These are phyloP conservation scores for Termitomyces sp. DNA, from an alignment of 768 basidiomycete species.

Conservation along the genomic window DNA sequence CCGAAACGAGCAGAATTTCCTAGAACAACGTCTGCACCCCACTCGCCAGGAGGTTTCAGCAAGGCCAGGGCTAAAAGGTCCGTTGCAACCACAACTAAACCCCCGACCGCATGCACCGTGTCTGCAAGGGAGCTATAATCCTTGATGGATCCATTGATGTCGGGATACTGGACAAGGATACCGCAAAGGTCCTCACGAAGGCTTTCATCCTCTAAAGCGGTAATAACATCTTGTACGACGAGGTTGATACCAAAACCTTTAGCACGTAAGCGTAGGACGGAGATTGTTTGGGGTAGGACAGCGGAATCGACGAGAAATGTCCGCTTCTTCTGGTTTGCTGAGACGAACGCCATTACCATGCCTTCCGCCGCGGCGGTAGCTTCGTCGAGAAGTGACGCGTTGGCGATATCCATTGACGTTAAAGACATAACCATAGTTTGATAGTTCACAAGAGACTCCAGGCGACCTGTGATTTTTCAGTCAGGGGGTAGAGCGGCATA, in stretches of 20 bases:
- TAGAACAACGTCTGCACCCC: slow-evolving; percentile 95
- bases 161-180: slow-evolving; percentile 90
- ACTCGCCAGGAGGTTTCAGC: slow-evolving; percentile 95
- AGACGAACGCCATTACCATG: slow-evolving; percentile 91
- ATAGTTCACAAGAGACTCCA: slow-evolving; percentile 95
- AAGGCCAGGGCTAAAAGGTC: slow-evolving; percentile 91
- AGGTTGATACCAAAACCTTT: slow-evolving; percentile 92
- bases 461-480: slow-evolving; percentile 58
- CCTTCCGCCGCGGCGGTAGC: slow-evolving; percentile 93
- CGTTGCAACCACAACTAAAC: slow-evolving; percentile 83
- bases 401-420: slow-evolving; percentile 93
- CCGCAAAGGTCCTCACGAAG: slow-evolving; percentile 72
- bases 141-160: slow-evolving; percentile 79
- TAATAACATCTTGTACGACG: slow-evolving; percentile 58
- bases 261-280: slow-evolving; percentile 86
- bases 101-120: slow-evolving; percentile 68
- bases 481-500: neutral
- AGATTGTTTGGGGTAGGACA: slow-evolving; percentile 85
- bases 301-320: slow-evolving; percentile 83
- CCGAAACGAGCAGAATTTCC: slow-evolving; percentile 97
- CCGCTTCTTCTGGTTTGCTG: slow-evolving; percentile 64
- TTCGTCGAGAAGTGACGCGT: slow-evolving; percentile 93
- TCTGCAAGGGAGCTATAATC: slow-evolving; percentile 68
- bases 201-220: slow-evolving; percentile 47
- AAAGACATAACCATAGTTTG: slow-evolving; percentile 96